phyloP scores from a whole-genome alignment of 2,329 filamentous ascomycete genomes.

The Penicillium sp. region DNA sequence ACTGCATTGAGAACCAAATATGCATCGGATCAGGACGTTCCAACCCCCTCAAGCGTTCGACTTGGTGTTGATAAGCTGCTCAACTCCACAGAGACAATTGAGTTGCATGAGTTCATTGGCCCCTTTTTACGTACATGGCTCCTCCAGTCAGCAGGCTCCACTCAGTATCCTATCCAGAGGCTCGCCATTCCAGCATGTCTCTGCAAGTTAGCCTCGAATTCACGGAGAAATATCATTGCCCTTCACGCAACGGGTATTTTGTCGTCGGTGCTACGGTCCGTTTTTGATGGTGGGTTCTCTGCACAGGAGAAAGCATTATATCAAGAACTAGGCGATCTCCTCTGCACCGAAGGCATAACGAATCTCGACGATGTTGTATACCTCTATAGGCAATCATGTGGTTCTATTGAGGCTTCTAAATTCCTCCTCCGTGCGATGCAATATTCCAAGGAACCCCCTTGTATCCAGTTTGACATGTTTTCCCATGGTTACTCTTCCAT shows the following conservation, averaged over 20 bases:
- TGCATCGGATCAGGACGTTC: conserved; percentile 13
- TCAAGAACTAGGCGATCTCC: conserved; percentile 61
- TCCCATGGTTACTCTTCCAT: conserved; percentile 83
- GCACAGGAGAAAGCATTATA: conserved; percentile 57
- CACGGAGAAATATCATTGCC: conserved; percentile 65
- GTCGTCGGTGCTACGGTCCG: conserved; percentile 61
- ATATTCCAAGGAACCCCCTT: conserved; percentile 71
- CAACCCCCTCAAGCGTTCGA: conserved; percentile 22
- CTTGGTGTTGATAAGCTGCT: conserved; percentile 33
- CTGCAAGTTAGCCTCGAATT: conserved; percentile 54
- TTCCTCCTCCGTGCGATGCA: conserved; percentile 73
- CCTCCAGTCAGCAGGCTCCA: conserved; percentile 56
- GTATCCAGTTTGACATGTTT: conserved; percentile 91
- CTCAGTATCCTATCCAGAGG: conserved; percentile 28
- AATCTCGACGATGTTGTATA: conserved; percentile 78
- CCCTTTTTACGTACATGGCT: conserved; percentile 47
- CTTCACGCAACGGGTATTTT: conserved; percentile 70
- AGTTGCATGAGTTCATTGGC: conserved; percentile 38
- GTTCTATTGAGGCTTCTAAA: conserved; percentile 53
- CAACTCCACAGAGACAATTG: conserved; percentile 40
- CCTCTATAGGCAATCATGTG: conserved; percentile 58
- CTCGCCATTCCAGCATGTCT: conserved; percentile 65
- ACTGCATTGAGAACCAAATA: conserved; percentile 33
- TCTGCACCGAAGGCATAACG: conserved; percentile 73
- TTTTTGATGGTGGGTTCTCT: conserved; percentile 56